phyloP scores from a whole-genome alignment of 371 early-diverging fungal genomes.

The Mortierella sp. region DNA sequence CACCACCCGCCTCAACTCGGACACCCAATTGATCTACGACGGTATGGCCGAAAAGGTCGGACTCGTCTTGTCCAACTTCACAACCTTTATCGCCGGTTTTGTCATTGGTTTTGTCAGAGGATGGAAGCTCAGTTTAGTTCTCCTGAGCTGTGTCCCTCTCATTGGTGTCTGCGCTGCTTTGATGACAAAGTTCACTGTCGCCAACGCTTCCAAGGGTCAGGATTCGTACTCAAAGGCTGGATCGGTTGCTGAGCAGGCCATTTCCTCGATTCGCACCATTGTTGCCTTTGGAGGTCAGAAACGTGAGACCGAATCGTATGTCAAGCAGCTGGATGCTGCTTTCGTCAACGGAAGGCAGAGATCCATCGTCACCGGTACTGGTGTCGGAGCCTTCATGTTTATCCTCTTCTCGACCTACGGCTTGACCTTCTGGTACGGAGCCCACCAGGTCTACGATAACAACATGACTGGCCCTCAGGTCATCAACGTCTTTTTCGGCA shows the following conservation, averaged over 20 bases:
- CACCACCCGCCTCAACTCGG: constrained; percentile 80
- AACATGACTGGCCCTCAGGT: constrained; percentile 65
- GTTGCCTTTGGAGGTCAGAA: constrained; percentile 84
- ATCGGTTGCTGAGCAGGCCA: constrained; percentile 85
- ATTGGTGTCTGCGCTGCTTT: constrained; percentile 67
- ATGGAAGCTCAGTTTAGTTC: constrained; percentile 89
- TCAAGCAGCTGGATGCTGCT: constrained; percentile 65
- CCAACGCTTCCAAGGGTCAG: constrained; percentile 59
- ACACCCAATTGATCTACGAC: constrained; percentile 83
- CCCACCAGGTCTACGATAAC: constrained; percentile 64
- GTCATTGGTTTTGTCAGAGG: constrained; percentile 87
- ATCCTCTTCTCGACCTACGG: constrained; percentile 79
- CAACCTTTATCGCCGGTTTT: constrained; percentile 88
- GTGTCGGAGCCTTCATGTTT: constrained; percentile 77
- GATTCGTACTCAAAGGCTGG: constrained; percentile 82
- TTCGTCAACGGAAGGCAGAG: constrained; percentile 62
- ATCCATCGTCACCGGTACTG: constrained; percentile 61
- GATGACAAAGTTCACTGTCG: constrained; percentile 79
- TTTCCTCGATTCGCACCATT: constrained; percentile 90
- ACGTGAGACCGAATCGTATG: constrained; percentile 75
- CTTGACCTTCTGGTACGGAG: constrained; percentile 87
- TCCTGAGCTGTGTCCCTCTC: constrained; percentile 77
- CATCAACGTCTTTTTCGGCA: constrained; percentile 78
- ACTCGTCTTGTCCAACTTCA: constrained; percentile 71
- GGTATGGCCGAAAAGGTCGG: constrained; percentile 90